Percentiles rank a stretch among this genome's conserved stretches.
Conservation (phyloP, 2,329 filamentous ascomycete species). For the Fusarium sp. region DNA sequence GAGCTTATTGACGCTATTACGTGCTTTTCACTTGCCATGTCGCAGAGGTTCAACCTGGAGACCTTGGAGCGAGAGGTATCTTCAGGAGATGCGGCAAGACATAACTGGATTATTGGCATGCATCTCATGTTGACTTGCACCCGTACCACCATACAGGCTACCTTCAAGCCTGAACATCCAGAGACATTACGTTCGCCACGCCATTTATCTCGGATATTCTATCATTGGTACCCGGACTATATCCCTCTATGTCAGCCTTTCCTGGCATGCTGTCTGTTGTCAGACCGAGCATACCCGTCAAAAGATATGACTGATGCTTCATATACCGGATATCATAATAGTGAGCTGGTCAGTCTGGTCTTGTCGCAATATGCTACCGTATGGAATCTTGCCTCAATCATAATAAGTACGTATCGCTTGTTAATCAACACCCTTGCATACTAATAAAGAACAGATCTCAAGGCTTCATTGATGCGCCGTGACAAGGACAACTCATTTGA, state of each 20-base stretch:
- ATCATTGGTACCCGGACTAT: background rate
- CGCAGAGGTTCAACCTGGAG: background rate
- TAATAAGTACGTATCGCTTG: background rate
- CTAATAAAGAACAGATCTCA: background rate
- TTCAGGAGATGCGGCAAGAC: background rate
- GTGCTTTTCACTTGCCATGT: background rate
- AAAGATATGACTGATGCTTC: background rate
- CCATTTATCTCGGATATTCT: background rate
- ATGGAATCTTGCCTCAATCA: background rate
- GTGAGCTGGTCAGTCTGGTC: background rate
- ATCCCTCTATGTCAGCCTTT: background rate
- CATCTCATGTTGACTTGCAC: background rate
- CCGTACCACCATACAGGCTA: background rate
- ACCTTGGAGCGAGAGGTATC: fast-evolving
- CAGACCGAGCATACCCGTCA: background rate
- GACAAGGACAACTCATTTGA: background rate
- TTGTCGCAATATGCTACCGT: background rate
- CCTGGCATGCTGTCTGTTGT: background rate
- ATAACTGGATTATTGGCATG: background rate
- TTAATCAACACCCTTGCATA: fast-evolving
- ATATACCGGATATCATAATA: background rate
- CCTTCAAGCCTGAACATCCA: background rate
- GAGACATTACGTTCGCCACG: background rate
- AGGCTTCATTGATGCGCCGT: background rate
- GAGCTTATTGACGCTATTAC: background rate